Evolutionary conservation across 78 protist species (phyloP).

Genomic region (Dictyostelium citrinum): DNA sequence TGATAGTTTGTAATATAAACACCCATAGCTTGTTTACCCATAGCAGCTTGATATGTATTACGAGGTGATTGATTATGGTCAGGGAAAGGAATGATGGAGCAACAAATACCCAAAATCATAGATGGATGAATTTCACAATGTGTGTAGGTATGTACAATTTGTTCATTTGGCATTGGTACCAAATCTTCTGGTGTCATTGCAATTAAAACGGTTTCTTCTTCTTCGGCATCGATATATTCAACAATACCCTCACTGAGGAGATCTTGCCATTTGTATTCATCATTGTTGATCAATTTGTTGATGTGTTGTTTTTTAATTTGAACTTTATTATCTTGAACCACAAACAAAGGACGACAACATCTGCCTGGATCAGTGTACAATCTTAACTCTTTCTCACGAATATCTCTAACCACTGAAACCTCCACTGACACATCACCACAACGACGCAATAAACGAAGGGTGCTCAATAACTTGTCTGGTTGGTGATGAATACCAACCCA

Average conservation of each 20-base stretch:
- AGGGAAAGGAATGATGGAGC: constrained; percentile 98
- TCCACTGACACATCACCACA: constrained; percentile 88
- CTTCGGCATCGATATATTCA: constrained; percentile 98
- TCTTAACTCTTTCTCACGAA: constrained; percentile 77
- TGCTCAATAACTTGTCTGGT: constrained; percentile 80
- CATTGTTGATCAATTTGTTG: constrained; percentile 84
- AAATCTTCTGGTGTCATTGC: constrained; percentile 88
- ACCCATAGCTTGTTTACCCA: constrained; percentile 99
- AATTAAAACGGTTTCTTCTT: constrained; percentile 91
- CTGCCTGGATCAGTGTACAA: constrained; percentile 99
- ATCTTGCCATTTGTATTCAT: constrained; percentile 82
- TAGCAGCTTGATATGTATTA: constrained; percentile 99
- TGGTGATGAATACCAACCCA: constrained; percentile 95
- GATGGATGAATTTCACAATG: constrained; percentile 99
- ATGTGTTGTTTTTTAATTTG: constrained; percentile 81
- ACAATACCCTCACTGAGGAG: constrained; percentile 87
- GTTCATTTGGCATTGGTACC: background rate
- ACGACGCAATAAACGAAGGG: constrained; percentile 88
- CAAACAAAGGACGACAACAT: constrained; percentile 97
- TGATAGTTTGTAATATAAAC: constrained; percentile 97
- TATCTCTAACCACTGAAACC: constrained; percentile 90
- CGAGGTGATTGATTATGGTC: constrained; percentile 99
- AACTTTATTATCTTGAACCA: constrained; percentile 92
- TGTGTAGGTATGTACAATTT: constrained; percentile 85
- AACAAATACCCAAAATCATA: constrained; percentile 97